Percentiles rank a stretch among this genome's conserved stretches.
Conservation (phyloP, 306 rosid genomes). For the Mucuna pruriens region DNA sequence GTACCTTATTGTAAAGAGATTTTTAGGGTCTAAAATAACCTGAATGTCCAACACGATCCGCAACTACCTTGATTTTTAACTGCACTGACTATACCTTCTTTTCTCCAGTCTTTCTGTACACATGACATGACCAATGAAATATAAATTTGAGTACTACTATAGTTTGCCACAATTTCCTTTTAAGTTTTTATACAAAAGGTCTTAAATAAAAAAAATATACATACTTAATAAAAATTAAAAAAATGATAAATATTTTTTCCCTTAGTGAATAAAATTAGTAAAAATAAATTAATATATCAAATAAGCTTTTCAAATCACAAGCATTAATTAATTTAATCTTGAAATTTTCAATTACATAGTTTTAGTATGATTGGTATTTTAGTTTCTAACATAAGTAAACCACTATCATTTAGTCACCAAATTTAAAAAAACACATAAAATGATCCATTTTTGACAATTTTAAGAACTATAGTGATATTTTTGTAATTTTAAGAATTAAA, state of each 20-base stretch:
- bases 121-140: not conserved
- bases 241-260: not conserved
- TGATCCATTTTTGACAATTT: no score
- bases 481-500: no score
- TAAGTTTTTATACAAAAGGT: not conserved
- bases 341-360: not conserved
- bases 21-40: constrained; percentile 25
- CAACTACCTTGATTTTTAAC: constrained; percentile 76
- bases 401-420: no score
- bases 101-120: constrained; percentile 84
- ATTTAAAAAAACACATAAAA: no score
- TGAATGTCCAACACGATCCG: constrained; percentile 53
- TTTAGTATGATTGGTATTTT: not conserved
- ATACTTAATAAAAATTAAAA: not conserved
- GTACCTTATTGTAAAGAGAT: not conserved
- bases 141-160: not conserved
- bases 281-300: not conserved
- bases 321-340: not conserved
- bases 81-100: constrained; percentile 68
- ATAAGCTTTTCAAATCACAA: not conserved
- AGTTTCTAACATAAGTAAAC: not conserved
- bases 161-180: not conserved
- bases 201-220: not conserved
- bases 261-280: not conserved
- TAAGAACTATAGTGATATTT: no score